Percentiles rank a stretch among this genome's conserved stretches.
Evolutionary conservation across 129 eudicot genomes (phyloP).

Genomic region (Sambucus nigra): DNA sequence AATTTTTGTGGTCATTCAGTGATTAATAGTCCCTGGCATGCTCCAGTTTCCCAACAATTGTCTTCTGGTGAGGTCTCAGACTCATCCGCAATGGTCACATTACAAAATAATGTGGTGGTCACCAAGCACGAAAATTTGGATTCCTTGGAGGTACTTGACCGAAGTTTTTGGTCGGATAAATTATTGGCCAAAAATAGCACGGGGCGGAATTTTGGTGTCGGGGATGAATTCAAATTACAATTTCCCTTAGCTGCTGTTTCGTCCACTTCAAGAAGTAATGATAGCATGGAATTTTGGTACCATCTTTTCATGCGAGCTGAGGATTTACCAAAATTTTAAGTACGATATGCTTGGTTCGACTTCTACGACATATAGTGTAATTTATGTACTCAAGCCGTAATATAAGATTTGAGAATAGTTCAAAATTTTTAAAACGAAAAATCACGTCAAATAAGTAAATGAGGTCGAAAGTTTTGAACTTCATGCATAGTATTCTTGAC

Average conservation of each 20-base stretch:
- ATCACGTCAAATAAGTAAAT: too few species aligned
- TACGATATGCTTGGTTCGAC: too few species aligned
- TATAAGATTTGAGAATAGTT: too few species aligned
- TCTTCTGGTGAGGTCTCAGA: slow-evolving; percentile 55
- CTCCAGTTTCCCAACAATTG: slow-evolving; percentile 16
- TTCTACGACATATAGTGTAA: too few species aligned
- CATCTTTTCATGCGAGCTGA: slow-evolving; percentile 45
- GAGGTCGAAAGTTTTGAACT: too few species aligned
- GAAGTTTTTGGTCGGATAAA: slow-evolving; percentile 49
- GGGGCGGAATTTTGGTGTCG: not conserved
- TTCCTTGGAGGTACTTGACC: too few species aligned
- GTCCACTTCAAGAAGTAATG: slow-evolving; percentile 11
- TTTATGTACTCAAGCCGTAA: too few species aligned
- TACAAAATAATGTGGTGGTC: not conserved
- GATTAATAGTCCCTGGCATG: not conserved
- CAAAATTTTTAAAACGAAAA: too few species aligned
- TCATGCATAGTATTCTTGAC: too few species aligned
- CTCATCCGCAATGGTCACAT: slow-evolving; percentile 12
- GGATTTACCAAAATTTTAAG: slow-evolving; percentile 54
- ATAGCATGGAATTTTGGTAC: slow-evolving; percentile 57
- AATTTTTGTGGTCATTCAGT: not conserved
- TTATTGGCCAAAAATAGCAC: slow-evolving; percentile 11
- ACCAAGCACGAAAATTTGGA: slow-evolving; percentile 12
- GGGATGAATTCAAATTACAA: not conserved
- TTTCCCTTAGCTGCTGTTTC: not conserved